Conservation (phyloP, 2,329 filamentous ascomycete species). For the Uncinocarpus reesii region DNA sequence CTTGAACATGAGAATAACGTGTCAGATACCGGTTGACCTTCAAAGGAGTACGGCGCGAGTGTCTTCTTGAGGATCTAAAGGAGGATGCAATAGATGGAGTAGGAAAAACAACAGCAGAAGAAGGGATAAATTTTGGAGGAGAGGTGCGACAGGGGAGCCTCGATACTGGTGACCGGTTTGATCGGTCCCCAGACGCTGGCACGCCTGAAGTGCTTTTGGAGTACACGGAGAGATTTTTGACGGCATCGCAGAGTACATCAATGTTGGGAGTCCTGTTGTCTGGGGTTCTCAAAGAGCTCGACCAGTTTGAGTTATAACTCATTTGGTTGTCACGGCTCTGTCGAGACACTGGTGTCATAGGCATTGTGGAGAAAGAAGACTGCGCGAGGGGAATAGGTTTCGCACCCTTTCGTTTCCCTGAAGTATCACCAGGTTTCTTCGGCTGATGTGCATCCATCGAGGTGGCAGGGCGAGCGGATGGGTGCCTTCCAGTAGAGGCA, state of each 20-base stretch:
- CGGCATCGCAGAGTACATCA: conserved; percentile 29
- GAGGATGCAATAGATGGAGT: conserved; percentile 28
- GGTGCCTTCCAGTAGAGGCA: conserved; percentile 39
- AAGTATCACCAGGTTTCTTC: conserved; percentile 29
- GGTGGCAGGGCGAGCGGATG: conserved; percentile 33
- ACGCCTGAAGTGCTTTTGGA: conserved; percentile 1
- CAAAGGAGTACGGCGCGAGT: conserved; percentile 21
- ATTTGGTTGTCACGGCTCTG: conserved; percentile 22
- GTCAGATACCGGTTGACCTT: conserved; percentile 50
- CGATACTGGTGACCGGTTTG: conserved; percentile 1
- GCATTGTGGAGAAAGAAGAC: conserved; percentile 17
- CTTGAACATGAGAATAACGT: conserved; percentile 65
- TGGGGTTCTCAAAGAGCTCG: conserved; percentile 20
- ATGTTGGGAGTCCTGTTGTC: conserved; percentile 22
- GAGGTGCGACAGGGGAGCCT: conserved; percentile 8
- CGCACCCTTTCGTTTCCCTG: conserved; percentile 46
- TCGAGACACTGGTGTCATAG: conserved; percentile 16
- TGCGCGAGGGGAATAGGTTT: conserved; percentile 27
- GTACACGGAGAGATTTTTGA: conserved; percentile 24
- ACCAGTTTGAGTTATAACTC: conserved; percentile 22
- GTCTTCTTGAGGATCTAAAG: conserved; percentile 11
- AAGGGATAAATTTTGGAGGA: conserved; percentile 14
- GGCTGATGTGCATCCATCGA: conserved; percentile 35
- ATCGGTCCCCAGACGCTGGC: conserved; percentile 1
- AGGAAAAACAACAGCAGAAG: conserved; percentile 24